These are phyloP conservation scores for Mycena citricolor DNA, from an alignment of 1,284 basidiomycete species.

Conservation along the genomic window DNA sequence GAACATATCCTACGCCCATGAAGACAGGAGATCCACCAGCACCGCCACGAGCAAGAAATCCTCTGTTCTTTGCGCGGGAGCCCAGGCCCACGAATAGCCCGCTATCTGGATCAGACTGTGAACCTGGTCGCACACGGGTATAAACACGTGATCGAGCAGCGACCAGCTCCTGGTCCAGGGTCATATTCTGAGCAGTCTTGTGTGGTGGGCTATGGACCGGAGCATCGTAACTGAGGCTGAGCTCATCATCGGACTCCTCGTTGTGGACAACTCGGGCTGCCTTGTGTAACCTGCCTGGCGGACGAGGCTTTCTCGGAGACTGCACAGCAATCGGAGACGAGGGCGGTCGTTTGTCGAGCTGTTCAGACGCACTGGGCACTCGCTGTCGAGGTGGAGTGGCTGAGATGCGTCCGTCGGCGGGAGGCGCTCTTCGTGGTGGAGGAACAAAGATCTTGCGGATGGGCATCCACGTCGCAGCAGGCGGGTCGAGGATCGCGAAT, in stretches of 20 bases:
- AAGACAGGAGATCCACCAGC: constrained; percentile 66
- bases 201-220: no score
- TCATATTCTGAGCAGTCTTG: no score
- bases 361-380: background rate
- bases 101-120: constrained; percentile 23
- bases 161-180: constrained; percentile 65
- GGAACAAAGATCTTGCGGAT: constrained; percentile 13
- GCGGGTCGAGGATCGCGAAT: no score
- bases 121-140: constrained; percentile 25
- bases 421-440: constrained; percentile 24
- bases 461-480: constrained; percentile 10
- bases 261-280: no score
- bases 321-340: constrained; percentile 56
- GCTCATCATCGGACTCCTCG: constrained; percentile 29
- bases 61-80: constrained; percentile 47
- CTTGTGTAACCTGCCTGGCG: constrained; percentile 46
- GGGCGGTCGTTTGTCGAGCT: constrained; percentile 58
- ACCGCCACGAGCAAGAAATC: constrained; percentile 73
- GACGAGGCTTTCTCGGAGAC: constrained; percentile 54
- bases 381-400: constrained; percentile 12
- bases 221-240: constrained; percentile 17
- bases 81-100: constrained; percentile 42
- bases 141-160: constrained; percentile 33
- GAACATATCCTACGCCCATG: constrained; percentile 65
- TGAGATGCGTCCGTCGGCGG: constrained; percentile 23